These are phyloP conservation scores for Hirschioporus abietinus DNA, from an alignment of 768 basidiomycete genomes.

Conservation along the genomic window DNA sequence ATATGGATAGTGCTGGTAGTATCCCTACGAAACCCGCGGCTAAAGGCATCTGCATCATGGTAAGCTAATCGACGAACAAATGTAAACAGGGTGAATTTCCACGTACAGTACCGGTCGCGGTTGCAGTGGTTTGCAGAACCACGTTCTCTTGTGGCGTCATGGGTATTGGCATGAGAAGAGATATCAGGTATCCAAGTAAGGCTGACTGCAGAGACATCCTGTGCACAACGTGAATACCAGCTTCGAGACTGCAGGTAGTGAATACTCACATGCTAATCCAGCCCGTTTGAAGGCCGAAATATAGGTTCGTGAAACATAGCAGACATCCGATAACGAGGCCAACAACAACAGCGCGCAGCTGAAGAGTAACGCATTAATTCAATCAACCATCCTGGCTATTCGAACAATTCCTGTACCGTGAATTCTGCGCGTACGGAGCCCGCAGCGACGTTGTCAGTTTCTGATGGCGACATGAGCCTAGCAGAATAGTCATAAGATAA, in stretches of 20 bases:
- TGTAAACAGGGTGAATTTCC: neutral
- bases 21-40: slow-evolving; percentile 91
- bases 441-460: neutral
- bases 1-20: slow-evolving; percentile 78
- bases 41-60: slow-evolving; percentile 57
- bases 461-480: neutral
- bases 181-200: slow-evolving; percentile 84
- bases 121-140: slow-evolving; percentile 91
- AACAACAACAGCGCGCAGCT: slow-evolving; percentile 57
- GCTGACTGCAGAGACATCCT: slow-evolving; percentile 98
- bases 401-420: neutral
- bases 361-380: neutral
- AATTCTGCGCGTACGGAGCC: neutral
- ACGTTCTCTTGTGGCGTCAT: slow-evolving; percentile 91
- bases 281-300: slow-evolving; percentile 82
- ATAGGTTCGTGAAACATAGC: slow-evolving; percentile 89
- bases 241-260: slow-evolving; percentile 10
- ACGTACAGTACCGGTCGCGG: slow-evolving; percentile 74
- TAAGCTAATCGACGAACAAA: neutral
- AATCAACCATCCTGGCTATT: neutral
- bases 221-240: slow-evolving; percentile 5
- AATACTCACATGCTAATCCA: slow-evolving; percentile 77
- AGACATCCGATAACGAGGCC: slow-evolving; percentile 83
- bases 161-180: slow-evolving; percentile 63
- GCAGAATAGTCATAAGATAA: neutral